Evolutionary conservation across 2,329 filamentous ascomycete genomes (phyloP).

Genomic region (Bipolaris gigantea): DNA sequence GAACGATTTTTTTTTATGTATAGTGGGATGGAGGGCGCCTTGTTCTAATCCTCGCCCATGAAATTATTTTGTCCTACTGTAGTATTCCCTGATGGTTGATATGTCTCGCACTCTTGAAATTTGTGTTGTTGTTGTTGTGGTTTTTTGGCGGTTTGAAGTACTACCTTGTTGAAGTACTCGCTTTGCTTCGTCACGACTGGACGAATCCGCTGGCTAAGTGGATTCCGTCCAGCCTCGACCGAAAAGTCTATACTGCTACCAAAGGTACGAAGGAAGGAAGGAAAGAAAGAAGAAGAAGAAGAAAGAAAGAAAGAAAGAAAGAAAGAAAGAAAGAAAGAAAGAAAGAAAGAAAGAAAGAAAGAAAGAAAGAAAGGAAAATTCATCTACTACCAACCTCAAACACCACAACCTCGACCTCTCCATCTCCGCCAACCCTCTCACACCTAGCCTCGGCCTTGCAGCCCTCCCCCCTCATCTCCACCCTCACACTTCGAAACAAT

Average conservation of each 20-base stretch:
- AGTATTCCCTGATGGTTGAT: conserved; percentile 12
- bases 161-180: background rate
- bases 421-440: background rate
- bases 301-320: too few species aligned
- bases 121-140: background rate
- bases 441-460: background rate
- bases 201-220: background rate
- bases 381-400: background rate
- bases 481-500: background rate
- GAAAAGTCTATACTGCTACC: background rate
- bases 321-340: too few species aligned
- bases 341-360: too few species aligned
- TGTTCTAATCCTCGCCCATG: conserved; percentile 15
- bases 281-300: too few species aligned
- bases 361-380: background rate
- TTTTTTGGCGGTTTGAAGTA: background rate
- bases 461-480: background rate
- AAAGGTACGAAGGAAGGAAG: too few species aligned
- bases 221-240: too few species aligned
- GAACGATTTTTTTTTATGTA: conserved; percentile 32
- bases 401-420: background rate
- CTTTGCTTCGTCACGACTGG: background rate
- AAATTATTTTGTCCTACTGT: conserved; percentile 11
- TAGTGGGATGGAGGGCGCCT: conserved; percentile 34
- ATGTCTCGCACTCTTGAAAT: conserved; percentile 11